Evolutionary conservation across 495 filamentous ascomycete genomes (phyloP), one percentile per base, ranked within the genome.

Genomic region (Penicillium canescens): DNA sequence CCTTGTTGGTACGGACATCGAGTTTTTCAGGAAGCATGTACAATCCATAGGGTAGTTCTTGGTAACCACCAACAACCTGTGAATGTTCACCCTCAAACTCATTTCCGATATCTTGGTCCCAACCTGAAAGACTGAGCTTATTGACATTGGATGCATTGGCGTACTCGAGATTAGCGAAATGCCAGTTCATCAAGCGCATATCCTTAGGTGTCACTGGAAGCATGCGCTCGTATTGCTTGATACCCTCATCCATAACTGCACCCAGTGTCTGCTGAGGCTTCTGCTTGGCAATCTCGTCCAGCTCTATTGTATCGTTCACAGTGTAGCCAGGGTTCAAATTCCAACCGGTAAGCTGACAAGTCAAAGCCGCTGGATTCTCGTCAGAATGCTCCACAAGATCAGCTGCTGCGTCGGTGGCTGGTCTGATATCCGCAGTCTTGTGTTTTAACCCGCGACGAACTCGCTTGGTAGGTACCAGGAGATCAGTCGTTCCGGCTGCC

Each of bases 121-220:
- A 97, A 2, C 91, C 88, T 8, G 87, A 86, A 3, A 99, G 82
- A 69, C 93, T 98, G 14, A 98, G 81, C 48, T 88, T 85, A 51
- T 86, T 82, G 47, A 95, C 86, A 63, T 92, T 96, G 5, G 82
- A 86, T 0, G 94, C 95, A 63, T 97, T 98, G 42, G 93, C 92
- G 63, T 99, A 99, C 65, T 99, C 94, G 26, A 98, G 78, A 62
- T 99, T 99, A 53, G 95, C 94, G 67, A 96, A 86, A 72, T 99
- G 95, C 94, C 94, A 99, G 63, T 98, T 99, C 59, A 97, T 79
- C 31, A 98, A 77, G 42, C 94, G 81, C 72, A 96, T 85, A 59
- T 97, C 94, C 62, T 89, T 88, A 0, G 91, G 83, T 0, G 84
- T 90, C 24, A 99, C 73, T 41, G 94, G 86, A 16, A 97, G 79